A percentile compares a stretch with the other conserved stretches of the same genome.
These are phyloP conservation scores for Eucalyptus sp. DNA, from an alignment of 345 rosid genomes.

Conservation along the genomic window DNA sequence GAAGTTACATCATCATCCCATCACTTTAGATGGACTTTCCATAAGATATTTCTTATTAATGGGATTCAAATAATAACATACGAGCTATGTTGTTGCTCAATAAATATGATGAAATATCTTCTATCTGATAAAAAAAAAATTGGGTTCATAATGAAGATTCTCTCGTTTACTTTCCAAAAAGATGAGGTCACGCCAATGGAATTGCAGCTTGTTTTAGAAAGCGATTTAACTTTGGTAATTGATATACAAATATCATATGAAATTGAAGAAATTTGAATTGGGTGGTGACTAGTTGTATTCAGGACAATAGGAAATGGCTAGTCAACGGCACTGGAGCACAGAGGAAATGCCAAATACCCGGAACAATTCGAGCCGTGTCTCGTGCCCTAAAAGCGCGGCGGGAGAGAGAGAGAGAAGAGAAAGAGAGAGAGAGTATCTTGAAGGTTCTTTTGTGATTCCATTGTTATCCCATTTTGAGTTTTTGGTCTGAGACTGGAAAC, in stretches of 20 bases:
- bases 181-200: neutral
- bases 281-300: neutral
- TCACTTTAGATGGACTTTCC: neutral
- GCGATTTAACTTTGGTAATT: neutral
- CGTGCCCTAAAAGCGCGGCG: neutral
- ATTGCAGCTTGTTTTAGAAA: neutral
- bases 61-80: neutral
- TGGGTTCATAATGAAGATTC: neutral
- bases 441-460: neutral
- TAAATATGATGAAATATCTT: neutral
- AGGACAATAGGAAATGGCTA: neutral
- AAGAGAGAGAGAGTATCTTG: neutral
- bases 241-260: neutral
- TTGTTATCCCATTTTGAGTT: neutral
- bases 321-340: neutral
- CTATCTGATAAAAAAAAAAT: neutral
- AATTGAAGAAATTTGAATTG: neutral
- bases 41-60: neutral
- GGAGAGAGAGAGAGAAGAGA: neutral
- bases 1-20: neutral
- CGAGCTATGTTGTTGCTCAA: neutral
- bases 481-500: neutral
- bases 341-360: neutral
- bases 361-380: neutral
- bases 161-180: neutral